Conservation (phyloP, 2,329 filamentous ascomycete species). For the Annulohypoxylon truncatum region DNA sequence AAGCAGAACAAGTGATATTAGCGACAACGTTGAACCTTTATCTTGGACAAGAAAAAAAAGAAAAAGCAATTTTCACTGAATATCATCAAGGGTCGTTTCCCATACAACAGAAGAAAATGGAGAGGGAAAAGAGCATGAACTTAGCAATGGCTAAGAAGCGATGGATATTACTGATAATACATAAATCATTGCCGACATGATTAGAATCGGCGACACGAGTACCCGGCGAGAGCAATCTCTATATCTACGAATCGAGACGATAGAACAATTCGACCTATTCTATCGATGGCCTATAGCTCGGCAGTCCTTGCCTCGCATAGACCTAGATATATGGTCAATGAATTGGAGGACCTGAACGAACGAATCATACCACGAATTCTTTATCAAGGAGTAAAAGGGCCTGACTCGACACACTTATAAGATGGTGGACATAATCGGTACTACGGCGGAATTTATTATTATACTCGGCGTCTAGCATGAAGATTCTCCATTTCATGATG, state of each 20-base stretch:
- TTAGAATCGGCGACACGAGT: background rate
- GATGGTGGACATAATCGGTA: background rate
- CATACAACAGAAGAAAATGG: background rate
- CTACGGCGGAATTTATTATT: background rate
- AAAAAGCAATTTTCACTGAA: conserved; percentile 8
- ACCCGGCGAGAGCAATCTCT: background rate
- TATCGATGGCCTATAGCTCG: background rate
- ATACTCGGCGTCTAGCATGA: background rate
- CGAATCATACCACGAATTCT: too few relatives aligned
- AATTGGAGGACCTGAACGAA: background rate
- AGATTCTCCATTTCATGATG: background rate
- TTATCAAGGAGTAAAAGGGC: background rate
- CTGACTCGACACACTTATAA: background rate
- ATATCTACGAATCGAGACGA: background rate
- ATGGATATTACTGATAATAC: background rate
- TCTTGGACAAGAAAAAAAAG: conserved; percentile 7
- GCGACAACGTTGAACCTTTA: background rate
- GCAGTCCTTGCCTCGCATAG: background rate
- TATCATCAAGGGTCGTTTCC: background rate
- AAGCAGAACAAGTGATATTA: background rate
- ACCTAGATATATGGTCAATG: background rate
- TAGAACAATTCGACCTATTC: background rate
- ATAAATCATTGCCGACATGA: background rate
- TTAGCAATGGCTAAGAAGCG: background rate
- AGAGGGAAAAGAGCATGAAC: background rate